Evolutionary conservation across 1,139 yeast species (phyloP), one percentile per base, ranked within the genome.

Genomic region (Pichia sp.): DNA sequence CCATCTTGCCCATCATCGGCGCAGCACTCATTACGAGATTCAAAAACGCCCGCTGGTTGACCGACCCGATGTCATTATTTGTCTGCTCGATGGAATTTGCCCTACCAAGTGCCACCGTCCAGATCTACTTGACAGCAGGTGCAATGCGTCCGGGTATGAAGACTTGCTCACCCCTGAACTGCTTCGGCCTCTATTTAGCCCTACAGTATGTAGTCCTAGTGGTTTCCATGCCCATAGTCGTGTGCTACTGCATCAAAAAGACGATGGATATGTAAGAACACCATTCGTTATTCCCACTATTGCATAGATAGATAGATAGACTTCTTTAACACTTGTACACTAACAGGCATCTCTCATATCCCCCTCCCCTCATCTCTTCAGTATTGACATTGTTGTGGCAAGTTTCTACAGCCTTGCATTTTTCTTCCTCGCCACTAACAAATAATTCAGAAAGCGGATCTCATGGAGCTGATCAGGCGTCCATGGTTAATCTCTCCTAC

Each of bases 41-140:
- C 51, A 75, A 75, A 30, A 62, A 68, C 3, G 69, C 77, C 23
- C 78, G 79, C 2, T 81, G 86, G 85, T 66, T 83, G 5, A 71
- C 67, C 5, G 82, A 79, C 52, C 88, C 87, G 63, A 78, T 84
- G 75, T 72, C 82, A 1, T 67, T 77, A 26, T 87, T 92, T 63
- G 90, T 90, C 31, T 79, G 87, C 64, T 84, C 86, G 13, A 75
- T 90, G 55, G 85, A 88, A 38, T 87, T 83, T 68, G 88, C 90
- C 0, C 78, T 89, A 54, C 97, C 97, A 0, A 84, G 87, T 64
- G 96, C 97, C 0, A 90, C 97, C 0, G 82, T 90, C 6, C 85
- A 90, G 65, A 85, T 90, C 16, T 90, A 89, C 66, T 75, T 90
- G 61, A 89, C 97, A 2, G 93, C 96, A 1, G 85, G 88, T 66